These are phyloP conservation scores for Colletotrichum tamarilloi DNA, from an alignment of 2,329 filamentous ascomycete genomes.

Conservation along the genomic window DNA sequence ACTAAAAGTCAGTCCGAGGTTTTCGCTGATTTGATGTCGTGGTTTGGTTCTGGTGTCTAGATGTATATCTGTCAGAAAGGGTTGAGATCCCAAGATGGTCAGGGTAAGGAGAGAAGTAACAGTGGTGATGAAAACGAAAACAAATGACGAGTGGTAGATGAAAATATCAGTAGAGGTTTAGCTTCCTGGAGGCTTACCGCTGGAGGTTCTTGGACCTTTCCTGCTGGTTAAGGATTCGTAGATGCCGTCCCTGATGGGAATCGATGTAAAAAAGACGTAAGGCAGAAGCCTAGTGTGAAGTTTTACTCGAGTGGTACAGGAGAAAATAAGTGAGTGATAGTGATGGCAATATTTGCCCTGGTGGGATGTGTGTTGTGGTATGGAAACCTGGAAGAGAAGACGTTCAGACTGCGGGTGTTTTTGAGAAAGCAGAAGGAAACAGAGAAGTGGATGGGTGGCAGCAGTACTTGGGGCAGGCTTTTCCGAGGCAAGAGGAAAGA, in stretches of 20 bases:
- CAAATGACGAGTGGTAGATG: background rate
- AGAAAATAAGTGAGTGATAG: background rate
- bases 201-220: background rate
- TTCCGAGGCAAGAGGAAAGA: background rate
- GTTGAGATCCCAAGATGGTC: background rate
- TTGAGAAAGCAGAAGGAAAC: background rate
- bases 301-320: background rate
- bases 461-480: background rate
- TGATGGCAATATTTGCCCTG: background rate
- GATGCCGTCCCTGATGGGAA: background rate
- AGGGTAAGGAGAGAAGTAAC: background rate
- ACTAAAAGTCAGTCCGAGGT: too few species aligned
- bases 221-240: background rate
- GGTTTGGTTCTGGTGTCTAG: background rate
- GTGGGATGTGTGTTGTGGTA: background rate
- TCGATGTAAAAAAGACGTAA: too few species aligned
- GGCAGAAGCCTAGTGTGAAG: background rate
- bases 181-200: background rate
- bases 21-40: background rate
- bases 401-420: background rate
- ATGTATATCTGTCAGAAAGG: background rate
- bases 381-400: background rate
- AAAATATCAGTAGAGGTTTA: background rate
- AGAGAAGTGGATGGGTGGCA: background rate
- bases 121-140: background rate